Conservation (phyloP, 1,284 basidiomycete genomes). For the Neotropicomus parvogracilis region DNA sequence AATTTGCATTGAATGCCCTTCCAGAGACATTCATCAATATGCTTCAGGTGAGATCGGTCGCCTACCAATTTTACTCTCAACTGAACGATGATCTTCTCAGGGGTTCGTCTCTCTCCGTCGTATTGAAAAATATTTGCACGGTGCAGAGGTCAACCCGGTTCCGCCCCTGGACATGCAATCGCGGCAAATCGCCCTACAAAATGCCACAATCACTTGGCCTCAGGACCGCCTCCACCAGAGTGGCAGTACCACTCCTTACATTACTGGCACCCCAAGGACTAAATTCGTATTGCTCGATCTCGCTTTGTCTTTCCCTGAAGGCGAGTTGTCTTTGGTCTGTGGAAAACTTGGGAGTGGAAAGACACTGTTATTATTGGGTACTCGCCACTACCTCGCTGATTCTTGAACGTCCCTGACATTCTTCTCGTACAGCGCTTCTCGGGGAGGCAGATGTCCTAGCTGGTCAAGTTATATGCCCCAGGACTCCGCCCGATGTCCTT, state of each 20-base stretch:
- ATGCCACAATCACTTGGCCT: conserved; percentile 89
- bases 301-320: conserved; percentile 72
- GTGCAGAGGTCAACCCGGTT: conserved; percentile 64
- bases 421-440: conserved; percentile 57
- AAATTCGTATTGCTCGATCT: conserved; percentile 84
- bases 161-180: conserved; percentile 55
- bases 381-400: conserved; percentile 12
- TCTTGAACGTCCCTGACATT: conserved; percentile 11
- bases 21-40: conserved; percentile 89
- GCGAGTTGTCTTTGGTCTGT: conserved; percentile 78
- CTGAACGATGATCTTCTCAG: conserved; percentile 34
- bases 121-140: conserved; percentile 84
- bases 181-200: conserved; percentile 67
- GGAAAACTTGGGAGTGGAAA: conserved; percentile 83
- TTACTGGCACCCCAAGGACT: conserved; percentile 66
- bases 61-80: neutral
- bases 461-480: conserved; percentile 77
- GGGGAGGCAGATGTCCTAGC: conserved; percentile 86
- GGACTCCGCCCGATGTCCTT: conserved; percentile 78
- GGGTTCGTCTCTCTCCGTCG: conserved; percentile 83
- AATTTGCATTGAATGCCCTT: conserved; percentile 77
- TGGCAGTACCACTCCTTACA: conserved; percentile 46
- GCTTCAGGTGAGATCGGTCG: conserved; percentile 53
- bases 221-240: conserved; percentile 59
- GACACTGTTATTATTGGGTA: conserved; percentile 72